Conservation (phyloP, 257 asterid genomes). For the Hygrophila difformis region DNA sequence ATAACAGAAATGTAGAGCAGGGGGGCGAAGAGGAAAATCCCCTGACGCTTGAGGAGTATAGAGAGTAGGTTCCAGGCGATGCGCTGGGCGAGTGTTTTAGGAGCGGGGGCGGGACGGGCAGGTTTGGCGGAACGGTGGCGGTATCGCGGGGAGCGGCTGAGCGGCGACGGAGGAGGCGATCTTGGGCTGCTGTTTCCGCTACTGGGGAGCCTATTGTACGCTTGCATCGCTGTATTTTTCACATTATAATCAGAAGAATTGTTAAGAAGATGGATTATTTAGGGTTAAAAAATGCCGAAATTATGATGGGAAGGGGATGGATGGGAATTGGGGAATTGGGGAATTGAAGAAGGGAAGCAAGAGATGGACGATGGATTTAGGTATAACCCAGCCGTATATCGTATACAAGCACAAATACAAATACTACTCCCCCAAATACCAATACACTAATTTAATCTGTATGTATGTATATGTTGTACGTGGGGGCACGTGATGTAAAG, state of each 20-base stretch:
- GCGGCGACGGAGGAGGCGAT: conserved; percentile 87
- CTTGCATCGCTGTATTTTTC: conserved; percentile 71
- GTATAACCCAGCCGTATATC: too few species aligned
- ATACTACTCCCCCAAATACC: too few species aligned
- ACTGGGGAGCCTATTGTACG: conserved; percentile 83
- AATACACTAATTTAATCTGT: too few species aligned
- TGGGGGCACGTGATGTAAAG: too few species aligned
- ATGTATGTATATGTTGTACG: too few species aligned
- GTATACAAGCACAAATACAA: too few species aligned
- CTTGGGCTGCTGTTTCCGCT: conserved; percentile 93
- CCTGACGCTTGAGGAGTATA: conserved; percentile 66
- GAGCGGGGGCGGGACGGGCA: conserved; percentile 38
- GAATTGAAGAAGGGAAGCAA: too few species aligned
- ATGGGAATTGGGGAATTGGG: too few species aligned
- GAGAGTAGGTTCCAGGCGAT: conserved; percentile 65
- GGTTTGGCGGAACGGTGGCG: conserved; percentile 38
- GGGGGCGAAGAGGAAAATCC: conserved; percentile 84
- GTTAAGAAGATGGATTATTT: too few species aligned
- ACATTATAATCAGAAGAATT: conserved; percentile 28
- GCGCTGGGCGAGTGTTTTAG: conserved; percentile 49
- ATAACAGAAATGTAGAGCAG: conserved; percentile 73
- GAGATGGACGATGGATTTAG: too few species aligned
- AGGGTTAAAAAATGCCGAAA: too few species aligned
- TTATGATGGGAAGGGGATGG: too few species aligned
- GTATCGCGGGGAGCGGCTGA: conserved; percentile 75